Conservation (phyloP, 129 eudicot genomes). For the Pulicaria dysenterica region DNA sequence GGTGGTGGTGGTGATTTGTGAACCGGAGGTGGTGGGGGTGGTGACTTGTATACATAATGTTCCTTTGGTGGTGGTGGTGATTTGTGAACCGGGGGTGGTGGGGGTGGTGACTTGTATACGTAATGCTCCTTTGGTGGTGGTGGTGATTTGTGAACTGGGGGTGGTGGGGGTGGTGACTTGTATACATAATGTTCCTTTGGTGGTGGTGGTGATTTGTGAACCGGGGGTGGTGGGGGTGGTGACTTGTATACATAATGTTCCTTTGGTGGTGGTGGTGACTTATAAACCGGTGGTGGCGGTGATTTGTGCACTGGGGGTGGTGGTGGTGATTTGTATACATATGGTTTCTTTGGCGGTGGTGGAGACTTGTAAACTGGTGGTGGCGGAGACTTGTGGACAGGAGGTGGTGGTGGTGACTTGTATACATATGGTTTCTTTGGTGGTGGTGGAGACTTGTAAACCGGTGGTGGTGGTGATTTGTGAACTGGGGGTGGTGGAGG, state of each 20-base stretch:
- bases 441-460: conserved; percentile 37
- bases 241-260: conserved; percentile 4
- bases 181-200: neutral
- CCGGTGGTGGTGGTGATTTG: conserved; percentile 34
- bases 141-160: neutral
- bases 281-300: neutral
- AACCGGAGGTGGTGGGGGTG: neutral
- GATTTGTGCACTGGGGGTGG: neutral
- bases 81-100: neutral
- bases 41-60: neutral
- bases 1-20: neutral
- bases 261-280: conserved; percentile 8
- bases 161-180: neutral
- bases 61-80: neutral
- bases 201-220: neutral
- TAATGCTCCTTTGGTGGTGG: neutral
- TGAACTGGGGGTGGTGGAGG: conserved; percentile 42
- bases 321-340: conserved; percentile 29
- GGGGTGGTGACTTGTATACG: neutral
- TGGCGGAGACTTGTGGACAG: conserved; percentile 30
- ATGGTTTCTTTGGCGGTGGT: conserved; percentile 27
- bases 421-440: neutral
- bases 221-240: conserved; percentile 6
- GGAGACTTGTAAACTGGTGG: conserved; percentile 30
- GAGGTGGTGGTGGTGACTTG: conserved; percentile 31